Conservation (phyloP, 129 eudicot genomes). For the Deinandra increscens region DNA sequence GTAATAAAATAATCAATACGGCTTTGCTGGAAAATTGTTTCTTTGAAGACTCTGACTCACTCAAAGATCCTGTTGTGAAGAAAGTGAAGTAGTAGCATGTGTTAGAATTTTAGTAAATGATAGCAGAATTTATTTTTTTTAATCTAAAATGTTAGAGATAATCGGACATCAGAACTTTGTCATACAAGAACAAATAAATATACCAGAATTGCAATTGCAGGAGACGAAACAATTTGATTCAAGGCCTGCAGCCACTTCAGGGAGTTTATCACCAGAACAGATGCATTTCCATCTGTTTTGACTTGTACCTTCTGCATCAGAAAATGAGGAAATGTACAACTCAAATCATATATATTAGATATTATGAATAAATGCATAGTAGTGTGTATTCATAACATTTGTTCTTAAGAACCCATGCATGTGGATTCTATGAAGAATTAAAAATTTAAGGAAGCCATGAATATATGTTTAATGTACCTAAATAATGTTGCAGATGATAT, state of each 20-base stretch:
- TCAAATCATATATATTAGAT: slow-evolving; percentile 1
- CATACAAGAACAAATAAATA: neutral
- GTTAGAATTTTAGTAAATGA: neutral
- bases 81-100: slow-evolving; percentile 15
- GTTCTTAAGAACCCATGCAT: neutral
- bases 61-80: slow-evolving; percentile 45
- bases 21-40: slow-evolving; percentile 54
- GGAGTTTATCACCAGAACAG: slow-evolving; percentile 56
- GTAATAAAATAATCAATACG: slow-evolving; percentile 47
- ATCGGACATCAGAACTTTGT: slow-evolving; percentile 1
- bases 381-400: neutral
- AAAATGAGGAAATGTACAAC: slow-evolving; percentile 9
- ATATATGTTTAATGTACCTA: neutral
- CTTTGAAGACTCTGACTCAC: slow-evolving; percentile 40
- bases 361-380: neutral
- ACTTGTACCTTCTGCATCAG: slow-evolving; percentile 39
- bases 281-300: slow-evolving; percentile 62
- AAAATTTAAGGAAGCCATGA: neutral
- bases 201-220: slow-evolving; percentile 89
- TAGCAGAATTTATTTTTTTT: neutral
- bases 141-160: neutral
- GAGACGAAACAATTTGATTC: slow-evolving; percentile 57
- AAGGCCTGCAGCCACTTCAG: slow-evolving; percentile 44
- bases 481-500: neutral
- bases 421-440: neutral